Base-by-base conservation (phyloP, 495 filamentous ascomycete species). In the Sporormia fimetaria region DNA sequence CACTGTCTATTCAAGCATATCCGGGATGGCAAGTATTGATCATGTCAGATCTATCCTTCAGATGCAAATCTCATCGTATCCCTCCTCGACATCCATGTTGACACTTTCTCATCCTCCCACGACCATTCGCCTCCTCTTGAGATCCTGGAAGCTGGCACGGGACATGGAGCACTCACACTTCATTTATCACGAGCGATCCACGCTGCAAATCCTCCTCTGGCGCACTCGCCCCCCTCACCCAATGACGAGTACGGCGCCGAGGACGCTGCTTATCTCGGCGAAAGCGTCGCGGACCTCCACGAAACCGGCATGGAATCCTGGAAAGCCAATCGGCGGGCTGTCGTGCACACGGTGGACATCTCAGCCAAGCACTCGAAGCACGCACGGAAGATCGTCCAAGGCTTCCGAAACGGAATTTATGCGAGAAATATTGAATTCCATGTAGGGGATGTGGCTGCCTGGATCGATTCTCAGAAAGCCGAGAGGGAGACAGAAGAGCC, bases 131-230 rank as follows among this genome's bases (percentile, higher is more conserved):
- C 47, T 5, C 62, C 62, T 6, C 44, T 84, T 0, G 80, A 87
- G 51, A 80, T 87, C 25, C 74, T 88, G 23, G 83, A 88, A 59
- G 81, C 81, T 25, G 83, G 83, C 5, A 87, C 83, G 1, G 83
- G 83, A 3, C 78, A 85, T 63, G 83, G 81, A 33, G 75, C 76
- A 9, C 59, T 88, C 33, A 87, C 81, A 2, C 62, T 87, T 6
- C 68, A 82, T 46, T 67, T 87, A 10, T 73, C 78, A 15, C 71
- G 78, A n/a, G 80, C 79, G 21, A 73, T 87, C 16, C 79, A 85
- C 57, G 81, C 75, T 11, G 80, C 76, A 6, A 87, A 87, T 58
- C 57, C 70, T 39, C 36, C 67, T 2, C 33, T 45, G 9, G 38
- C 63, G 9, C 45, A 50, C 2, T 40, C 46, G 11, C 41, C 34